These are phyloP conservation scores for Paramecium sonneborni DNA, from an alignment of 73 alveolate species.

Conservation along the genomic window DNA sequence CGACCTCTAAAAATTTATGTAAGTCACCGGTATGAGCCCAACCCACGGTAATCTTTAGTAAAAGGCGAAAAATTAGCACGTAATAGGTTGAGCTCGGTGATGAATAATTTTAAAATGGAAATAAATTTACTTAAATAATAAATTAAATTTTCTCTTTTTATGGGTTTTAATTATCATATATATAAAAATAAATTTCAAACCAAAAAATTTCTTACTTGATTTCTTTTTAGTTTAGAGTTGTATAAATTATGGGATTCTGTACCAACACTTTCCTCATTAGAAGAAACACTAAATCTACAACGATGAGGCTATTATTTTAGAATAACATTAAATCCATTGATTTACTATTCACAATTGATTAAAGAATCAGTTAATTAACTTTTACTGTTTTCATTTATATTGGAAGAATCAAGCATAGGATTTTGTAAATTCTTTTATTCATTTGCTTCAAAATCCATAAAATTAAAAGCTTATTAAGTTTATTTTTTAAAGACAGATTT, in stretches of 20 bases:
- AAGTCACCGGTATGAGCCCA: constrained; percentile 85
- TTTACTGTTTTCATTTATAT: background rate
- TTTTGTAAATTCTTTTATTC: background rate
- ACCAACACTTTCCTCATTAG: background rate
- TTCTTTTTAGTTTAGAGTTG: background rate
- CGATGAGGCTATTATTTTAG: background rate
- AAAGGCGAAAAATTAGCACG: constrained; percentile 99
- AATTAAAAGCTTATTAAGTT: background rate
- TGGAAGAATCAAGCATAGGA: background rate
- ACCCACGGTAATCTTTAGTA: constrained; percentile 99
- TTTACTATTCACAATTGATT: background rate
- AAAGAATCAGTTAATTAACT: background rate
- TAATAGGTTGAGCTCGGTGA: constrained; percentile 95
- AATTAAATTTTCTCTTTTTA: constrained; percentile 36
- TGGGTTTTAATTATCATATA: constrained; percentile 65
- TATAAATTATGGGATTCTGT: background rate
- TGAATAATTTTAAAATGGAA: constrained; percentile 20
- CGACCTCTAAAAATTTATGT: constrained; percentile 68
- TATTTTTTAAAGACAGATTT: background rate
- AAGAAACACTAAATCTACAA: background rate
- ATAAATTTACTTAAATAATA: constrained; percentile 32
- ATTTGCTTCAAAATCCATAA: background rate
- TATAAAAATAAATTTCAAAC: background rate
- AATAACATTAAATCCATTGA: background rate
- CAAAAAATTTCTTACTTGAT: background rate